Conservation (phyloP, 148 eudicot species). For the Salicornia ramosissima region DNA sequence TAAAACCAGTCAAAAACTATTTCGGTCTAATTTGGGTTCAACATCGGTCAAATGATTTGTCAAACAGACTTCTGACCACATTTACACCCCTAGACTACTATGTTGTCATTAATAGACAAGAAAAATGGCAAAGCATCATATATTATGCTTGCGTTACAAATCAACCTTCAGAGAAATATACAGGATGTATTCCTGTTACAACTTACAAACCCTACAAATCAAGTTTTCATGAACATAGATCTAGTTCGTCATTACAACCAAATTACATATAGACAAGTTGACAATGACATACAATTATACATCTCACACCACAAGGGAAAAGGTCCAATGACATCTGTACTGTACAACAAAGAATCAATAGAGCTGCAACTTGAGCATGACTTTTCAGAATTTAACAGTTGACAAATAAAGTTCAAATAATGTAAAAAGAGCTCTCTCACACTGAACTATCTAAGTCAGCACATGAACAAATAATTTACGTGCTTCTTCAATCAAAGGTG, state of each 20-base stretch:
- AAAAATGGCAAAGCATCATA: too few relatives aligned
- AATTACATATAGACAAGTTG: background rate
- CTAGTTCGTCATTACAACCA: conserved; percentile 1
- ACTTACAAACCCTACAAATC: background rate
- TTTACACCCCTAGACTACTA: too few relatives aligned
- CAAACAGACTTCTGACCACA: too few relatives aligned
- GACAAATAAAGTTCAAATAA: conserved; percentile 5
- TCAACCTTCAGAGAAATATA: background rate
- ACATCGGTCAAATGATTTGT: too few relatives aligned
- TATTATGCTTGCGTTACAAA: too few relatives aligned
- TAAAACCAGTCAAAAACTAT: too few relatives aligned
- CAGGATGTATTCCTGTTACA: background rate
- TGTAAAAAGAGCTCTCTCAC: conserved; percentile 2
- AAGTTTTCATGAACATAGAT: background rate
- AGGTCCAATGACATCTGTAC: conserved; percentile 15
- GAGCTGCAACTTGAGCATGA: conserved; percentile 1
- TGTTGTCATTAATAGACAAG: too few relatives aligned
- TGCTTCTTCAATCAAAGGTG: conserved; percentile 15
- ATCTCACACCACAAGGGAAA: conserved; percentile 4
- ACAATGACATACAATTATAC: background rate
- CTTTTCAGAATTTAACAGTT: background rate
- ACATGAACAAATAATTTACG: conserved; percentile 17
- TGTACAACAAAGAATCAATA: conserved; percentile 27
- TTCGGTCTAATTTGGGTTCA: too few relatives aligned
- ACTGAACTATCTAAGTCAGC: conserved; percentile 15